Evolutionary conservation across 2,329 filamentous ascomycete species (phyloP), one percentile per base, ranked within the genome.

Genomic region (Lachnellula cervina): DNA sequence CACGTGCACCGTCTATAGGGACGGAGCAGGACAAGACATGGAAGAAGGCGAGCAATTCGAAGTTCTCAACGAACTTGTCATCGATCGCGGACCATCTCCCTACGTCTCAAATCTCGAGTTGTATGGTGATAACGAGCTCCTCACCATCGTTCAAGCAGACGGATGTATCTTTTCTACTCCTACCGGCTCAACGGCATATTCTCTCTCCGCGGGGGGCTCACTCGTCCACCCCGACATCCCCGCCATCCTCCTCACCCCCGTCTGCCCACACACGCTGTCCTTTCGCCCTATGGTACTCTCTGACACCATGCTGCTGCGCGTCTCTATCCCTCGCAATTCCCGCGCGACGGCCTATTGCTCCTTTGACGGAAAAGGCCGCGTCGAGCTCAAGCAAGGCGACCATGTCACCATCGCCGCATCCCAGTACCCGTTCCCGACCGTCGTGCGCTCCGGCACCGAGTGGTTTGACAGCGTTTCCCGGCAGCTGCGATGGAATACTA

Each of bases 231-330:
- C 94, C 0, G 93, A 96, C 69, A 96, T 99, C 58, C 94, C 94
- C 14, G 94, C 92, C 64, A 97, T 99, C 65, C 85, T 97, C 43
- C 83, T 99, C 53, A 99, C 94, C 0, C 94, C 94, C 19, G 97
- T 99, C 72, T 99, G 94, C 73, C 94, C 94, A 8, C 94, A 99
- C 70, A 97, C 93, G 0, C 80, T 99, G 16, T 96, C 90, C 14
- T 99, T 99, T 82, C 85, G 94, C 9, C 94, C 94, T 35, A 97
- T 99, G 94, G 89, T 99, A 7, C 83, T 99, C 49, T 96, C 91
- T 49, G 94, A 99, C 74, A 94, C 89, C 54, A 90, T 97, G 79
- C 86, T 92, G 16, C 83, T 99, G 58, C 90, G 92, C 50, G 89
- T 99, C 51, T 88, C 88, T 5, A 86, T 99, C 13, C 94, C 94